phyloP scores from a whole-genome alignment of 768 basidiomycete species.

The Pleurotus djamor region DNA sequence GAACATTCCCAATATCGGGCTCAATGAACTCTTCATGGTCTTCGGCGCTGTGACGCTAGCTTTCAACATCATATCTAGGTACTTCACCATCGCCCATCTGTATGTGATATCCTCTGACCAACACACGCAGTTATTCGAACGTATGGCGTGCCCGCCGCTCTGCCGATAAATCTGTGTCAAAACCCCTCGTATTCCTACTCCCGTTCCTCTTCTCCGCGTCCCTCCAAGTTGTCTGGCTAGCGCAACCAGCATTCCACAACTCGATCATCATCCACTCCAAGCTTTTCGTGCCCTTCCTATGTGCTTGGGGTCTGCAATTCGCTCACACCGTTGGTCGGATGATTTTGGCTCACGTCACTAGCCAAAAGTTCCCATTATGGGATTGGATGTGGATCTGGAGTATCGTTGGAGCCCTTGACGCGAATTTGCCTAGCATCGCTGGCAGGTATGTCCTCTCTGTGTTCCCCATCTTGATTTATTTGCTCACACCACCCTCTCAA shows the following conservation, averaged over 20 bases:
- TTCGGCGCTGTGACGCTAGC: conserved; percentile 68
- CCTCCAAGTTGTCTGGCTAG: conserved; percentile 84
- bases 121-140: conserved; percentile 67
- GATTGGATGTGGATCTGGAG: conserved; percentile 88
- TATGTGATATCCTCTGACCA: not conserved
- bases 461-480: not conserved
- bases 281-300: conserved; percentile 83
- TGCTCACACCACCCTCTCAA: not conserved
- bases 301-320: conserved; percentile 91
- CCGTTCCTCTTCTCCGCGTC: conserved; percentile 73
- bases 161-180: conserved; percentile 35
- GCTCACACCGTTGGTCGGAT: conserved; percentile 89
- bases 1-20: conserved; percentile 59
- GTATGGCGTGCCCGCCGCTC: conserved; percentile 61
- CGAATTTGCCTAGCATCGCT: conserved; percentile 68
- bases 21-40: conserved; percentile 89
- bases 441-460: conserved; percentile 49
- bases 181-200: conserved; percentile 71
- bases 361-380: conserved; percentile 80
- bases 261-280: conserved; percentile 74
- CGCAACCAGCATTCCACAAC: conserved; percentile 56
- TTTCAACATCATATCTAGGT: conserved; percentile 82
- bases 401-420: conserved; percentile 75
- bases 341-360: conserved; percentile 92
- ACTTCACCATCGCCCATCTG: conserved; percentile 4